Evolutionary conservation across 2,329 filamentous ascomycete species (phyloP).

Genomic region (Pseudocercospora musae): DNA sequence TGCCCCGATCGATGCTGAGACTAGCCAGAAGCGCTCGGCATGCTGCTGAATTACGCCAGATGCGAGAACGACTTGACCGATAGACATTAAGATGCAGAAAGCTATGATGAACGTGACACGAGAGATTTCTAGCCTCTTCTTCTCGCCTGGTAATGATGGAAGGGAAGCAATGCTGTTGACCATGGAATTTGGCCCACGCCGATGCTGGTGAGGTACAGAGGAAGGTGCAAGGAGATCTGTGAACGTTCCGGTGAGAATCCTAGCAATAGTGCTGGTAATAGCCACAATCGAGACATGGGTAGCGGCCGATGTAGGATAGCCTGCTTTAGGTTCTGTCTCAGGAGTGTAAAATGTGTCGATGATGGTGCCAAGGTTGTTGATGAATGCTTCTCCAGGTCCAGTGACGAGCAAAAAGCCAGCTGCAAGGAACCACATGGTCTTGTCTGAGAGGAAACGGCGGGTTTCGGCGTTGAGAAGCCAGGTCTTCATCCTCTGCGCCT

Average conservation of each 20-base stretch:
- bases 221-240: constrained; percentile 78
- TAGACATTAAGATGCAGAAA: constrained; percentile 67
- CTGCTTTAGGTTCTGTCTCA: constrained; percentile 56
- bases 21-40: constrained; percentile 76
- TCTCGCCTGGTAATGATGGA: constrained; percentile 20
- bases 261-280: constrained; percentile 82
- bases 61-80: constrained; percentile 75
- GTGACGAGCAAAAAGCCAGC: constrained; percentile 88
- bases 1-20: constrained; percentile 78
- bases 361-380: constrained; percentile 94
- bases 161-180: constrained; percentile 41
- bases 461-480: constrained; percentile 93
- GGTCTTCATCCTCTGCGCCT: constrained; percentile 71
- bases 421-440: constrained; percentile 94
- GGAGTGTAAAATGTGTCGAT: constrained; percentile 76
- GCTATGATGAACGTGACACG: constrained; percentile 75
- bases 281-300: constrained; percentile 94
- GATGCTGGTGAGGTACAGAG: constrained; percentile 53
- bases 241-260: constrained; percentile 82
- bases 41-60: constrained; percentile 72
- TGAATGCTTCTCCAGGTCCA: constrained; percentile 93
- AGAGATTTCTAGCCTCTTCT: constrained; percentile 59
- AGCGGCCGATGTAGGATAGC: constrained; percentile 59
- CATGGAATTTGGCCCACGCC: constrained; percentile 47
- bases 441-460: constrained; percentile 75